phyloP scores from a whole-genome alignment of 208 protist species.

The Trypanosoma conorhini region DNA sequence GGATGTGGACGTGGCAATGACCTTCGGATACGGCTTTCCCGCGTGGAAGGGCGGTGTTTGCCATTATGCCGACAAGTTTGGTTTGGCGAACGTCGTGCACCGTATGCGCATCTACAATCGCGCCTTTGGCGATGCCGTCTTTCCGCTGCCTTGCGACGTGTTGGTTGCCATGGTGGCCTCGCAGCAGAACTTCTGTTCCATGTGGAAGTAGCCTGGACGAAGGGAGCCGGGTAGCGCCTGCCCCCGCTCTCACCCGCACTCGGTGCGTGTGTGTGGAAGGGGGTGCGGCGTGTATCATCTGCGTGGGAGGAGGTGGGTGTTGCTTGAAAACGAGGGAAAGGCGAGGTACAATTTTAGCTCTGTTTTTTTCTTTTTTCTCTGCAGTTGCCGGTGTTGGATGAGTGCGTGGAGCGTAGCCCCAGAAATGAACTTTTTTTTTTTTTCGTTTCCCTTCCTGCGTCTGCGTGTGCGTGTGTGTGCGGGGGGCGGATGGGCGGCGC shows the following conservation, averaged over 20 bases:
- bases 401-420: too few species aligned
- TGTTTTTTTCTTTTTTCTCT: too few species aligned
- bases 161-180: constrained; percentile 49
- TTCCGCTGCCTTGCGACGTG: constrained; percentile 52
- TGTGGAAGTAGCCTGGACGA: constrained; percentile 17
- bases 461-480: neutral
- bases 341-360: too few species aligned
- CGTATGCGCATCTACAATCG: constrained; percentile 66
- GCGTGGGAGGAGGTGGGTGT: neutral
- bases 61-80: constrained; percentile 73
- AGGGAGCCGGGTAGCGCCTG: neutral
- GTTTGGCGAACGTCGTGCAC: constrained; percentile 52
- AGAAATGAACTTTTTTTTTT: neutral
- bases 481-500: neutral
- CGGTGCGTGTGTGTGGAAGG: neutral
- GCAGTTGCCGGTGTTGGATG: too few species aligned
- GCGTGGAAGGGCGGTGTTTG: constrained; percentile 74
- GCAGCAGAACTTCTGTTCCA: constrained; percentile 48
- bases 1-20: constrained; percentile 87
- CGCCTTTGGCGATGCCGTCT: constrained; percentile 44
- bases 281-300: neutral
- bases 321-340: neutral
- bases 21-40: constrained; percentile 90
- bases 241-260: neutral
- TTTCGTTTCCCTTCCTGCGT: neutral